phyloP scores from a whole-genome alignment of 192 early-diverging fungal species.

The Diversispora eburnea region DNA sequence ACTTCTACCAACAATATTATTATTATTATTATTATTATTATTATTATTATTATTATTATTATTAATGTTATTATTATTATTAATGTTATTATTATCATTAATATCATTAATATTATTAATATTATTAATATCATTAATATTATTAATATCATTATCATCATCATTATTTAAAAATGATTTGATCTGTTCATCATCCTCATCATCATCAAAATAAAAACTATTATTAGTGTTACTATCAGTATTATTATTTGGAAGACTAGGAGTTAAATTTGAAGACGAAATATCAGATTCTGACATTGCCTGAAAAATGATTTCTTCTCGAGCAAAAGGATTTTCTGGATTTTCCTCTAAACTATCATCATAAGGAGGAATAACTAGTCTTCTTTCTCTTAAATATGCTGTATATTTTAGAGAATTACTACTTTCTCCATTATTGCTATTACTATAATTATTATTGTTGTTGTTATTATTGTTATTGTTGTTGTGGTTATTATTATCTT shows the following conservation, averaged over 20 bases:
- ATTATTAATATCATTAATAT: not conserved
- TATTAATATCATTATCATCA: not conserved
- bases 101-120: not conserved
- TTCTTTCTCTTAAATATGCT: constrained; percentile 11
- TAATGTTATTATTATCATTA: no score
- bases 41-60: no score
- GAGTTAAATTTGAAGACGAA: no score
- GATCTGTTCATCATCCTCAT: not conserved
- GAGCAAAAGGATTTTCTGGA: not conserved
- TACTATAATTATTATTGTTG: not conserved
- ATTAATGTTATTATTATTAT: no score
- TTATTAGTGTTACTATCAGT: not conserved
- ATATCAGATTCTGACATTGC: not conserved
- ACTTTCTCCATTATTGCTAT: not conserved
- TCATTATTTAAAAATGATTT: not conserved
- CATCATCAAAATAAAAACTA: not conserved
- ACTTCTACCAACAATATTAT: not conserved
- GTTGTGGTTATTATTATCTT: no score
- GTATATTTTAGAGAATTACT: constrained; percentile 5
- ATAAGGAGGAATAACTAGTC: not conserved
- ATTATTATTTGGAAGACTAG: not conserved
- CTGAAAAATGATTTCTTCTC: constrained; percentile 4
- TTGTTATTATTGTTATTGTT: no score
- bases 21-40: no score
- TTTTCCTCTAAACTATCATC: not conserved